Base-by-base conservation (phyloP, 1,284 basidiomycete genomes). In the Papiliotrema laurentii region DNA sequence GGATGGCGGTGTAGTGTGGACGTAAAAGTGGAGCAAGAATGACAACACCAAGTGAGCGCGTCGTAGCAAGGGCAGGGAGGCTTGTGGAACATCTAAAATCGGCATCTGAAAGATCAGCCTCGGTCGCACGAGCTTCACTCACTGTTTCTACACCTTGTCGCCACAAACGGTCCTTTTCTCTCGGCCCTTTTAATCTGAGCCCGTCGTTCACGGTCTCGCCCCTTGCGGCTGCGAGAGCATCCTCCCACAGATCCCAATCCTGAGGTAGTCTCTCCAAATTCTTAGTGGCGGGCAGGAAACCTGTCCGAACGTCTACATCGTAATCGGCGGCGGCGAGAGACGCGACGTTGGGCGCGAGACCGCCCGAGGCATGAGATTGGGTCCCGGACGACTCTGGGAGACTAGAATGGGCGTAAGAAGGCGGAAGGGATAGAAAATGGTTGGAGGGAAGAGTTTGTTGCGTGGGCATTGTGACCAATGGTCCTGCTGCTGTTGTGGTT, bases 311-410 rank as follows among this genome's bases (percentile, higher is more conserved):
- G 66, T 94, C 89, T 57, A 97, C 86, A 68, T 96, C 91, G 76
- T 91, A 97, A 77, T 97, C 92, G 67, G 92, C 89, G 4, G 89
- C 86, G 13, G 89, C 88, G 47, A 92, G 82, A 4, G 89, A 91
- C 11, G 87, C 83, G 4, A 86, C 89, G 69, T 92, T 89, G 31
- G 77, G 75, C 16, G 75, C 73, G 14, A 69, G 63, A 50, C 68
- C 66, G 31, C 61, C 59, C 10, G 64, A 61, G 21, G 60, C 60
- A 54, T 68, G 64, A 2, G 71, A 65, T 10, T 63, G 59, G 4
- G 71, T 68, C 16, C 60, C 60, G 18, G 64, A 64, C 5, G 62
- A 56, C 48, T 55, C 54, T 10, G 58, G 47, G 10, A 31, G 35
- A 19, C 58, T 55, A 2, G 59, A 38, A 31, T 60, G 48, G 35